A percentile compares a stretch with the other conserved stretches of the same genome.
Conservation (phyloP, 495 filamentous ascomycete genomes). For the Parachaetomium inaequale region DNA sequence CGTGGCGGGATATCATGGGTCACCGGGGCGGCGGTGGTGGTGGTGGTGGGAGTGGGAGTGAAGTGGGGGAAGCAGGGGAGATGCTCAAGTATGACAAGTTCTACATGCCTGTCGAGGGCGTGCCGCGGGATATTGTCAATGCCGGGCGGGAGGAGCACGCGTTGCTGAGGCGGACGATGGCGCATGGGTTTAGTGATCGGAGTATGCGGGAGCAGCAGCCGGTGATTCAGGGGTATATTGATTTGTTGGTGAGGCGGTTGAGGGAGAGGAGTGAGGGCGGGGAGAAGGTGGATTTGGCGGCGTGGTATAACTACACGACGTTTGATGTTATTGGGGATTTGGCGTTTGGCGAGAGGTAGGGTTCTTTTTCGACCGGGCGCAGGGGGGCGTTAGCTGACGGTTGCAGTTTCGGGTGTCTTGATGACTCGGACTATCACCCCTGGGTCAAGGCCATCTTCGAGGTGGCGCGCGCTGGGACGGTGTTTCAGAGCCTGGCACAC, state of each 20-base stretch:
- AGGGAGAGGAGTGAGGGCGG: constrained; percentile 36
- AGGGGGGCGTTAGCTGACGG: not conserved
- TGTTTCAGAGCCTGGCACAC: constrained; percentile 36
- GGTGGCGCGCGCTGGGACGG: constrained; percentile 34
- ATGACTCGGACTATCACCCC: constrained; percentile 46
- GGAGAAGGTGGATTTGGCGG: constrained; percentile 40
- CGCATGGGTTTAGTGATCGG: constrained; percentile 54
- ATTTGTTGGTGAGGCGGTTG: constrained; percentile 47
- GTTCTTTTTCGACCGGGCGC: not conserved
- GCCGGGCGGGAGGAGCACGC: constrained; percentile 41
- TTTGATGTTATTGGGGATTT: constrained; percentile 64
- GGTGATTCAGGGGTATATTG: constrained; percentile 43
- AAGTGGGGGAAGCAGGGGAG: constrained; percentile 16
- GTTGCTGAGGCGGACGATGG: constrained; percentile 43
- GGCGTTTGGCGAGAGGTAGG: constrained; percentile 50
- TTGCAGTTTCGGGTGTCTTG: constrained; percentile 50
- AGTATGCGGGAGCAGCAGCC: constrained; percentile 47
- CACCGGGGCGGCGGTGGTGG: constrained; percentile 25
- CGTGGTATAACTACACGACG: constrained; percentile 58
- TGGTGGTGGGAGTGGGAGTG: not conserved
- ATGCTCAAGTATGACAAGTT: constrained; percentile 33
- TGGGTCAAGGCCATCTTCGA: constrained; percentile 54
- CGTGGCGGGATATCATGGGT: constrained; percentile 57
- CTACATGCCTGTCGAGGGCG: constrained; percentile 30
- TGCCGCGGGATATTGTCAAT: constrained; percentile 34